Conservation (phyloP, 768 basidiomycete genomes). For the Omphalotus guepiniiformis region DNA sequence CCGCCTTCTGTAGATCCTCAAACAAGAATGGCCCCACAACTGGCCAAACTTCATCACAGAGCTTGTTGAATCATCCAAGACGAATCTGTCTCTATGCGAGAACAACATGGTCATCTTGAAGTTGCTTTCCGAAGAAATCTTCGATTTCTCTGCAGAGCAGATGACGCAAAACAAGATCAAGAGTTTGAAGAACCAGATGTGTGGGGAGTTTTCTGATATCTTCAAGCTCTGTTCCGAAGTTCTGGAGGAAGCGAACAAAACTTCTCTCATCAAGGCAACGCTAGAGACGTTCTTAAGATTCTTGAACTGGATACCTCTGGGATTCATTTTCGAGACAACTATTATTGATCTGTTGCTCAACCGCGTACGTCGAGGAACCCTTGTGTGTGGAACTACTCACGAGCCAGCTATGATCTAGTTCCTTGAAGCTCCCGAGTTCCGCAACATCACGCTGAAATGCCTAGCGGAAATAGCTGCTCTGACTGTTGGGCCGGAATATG, state of each 20-base stretch:
- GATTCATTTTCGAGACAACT: constrained; percentile 97
- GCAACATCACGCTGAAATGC: constrained; percentile 95
- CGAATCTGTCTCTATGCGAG: constrained; percentile 93
- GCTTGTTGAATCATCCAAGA: constrained; percentile 95
- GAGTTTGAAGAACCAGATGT: constrained; percentile 97
- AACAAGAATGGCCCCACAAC: constrained; percentile 99
- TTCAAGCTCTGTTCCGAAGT: constrained; percentile 98
- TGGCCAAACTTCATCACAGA: constrained; percentile 98
- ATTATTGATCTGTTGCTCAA: constrained; percentile 92
- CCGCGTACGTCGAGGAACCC: constrained; percentile 55
- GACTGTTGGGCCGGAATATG: constrained; percentile 94
- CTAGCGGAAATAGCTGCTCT: constrained; percentile 94
- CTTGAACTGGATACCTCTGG: constrained; percentile 98
- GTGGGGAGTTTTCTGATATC: constrained; percentile 93
- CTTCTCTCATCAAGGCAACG: constrained; percentile 90
- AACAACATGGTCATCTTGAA: constrained; percentile 99
- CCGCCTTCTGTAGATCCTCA: constrained; percentile 69
- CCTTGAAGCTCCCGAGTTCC: constrained; percentile 94
- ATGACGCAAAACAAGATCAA: constrained; percentile 99
- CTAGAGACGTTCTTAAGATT: constrained; percentile 93
- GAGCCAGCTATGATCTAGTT: constrained; percentile 52
- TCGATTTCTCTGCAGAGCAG: constrained; percentile 97
- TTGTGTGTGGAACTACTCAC: constrained; percentile 12
- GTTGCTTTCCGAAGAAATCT: constrained; percentile 97
- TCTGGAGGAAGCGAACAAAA: constrained; percentile 94